Evolutionary conservation across 495 filamentous ascomycete species (phyloP).

Genomic region (Aspergillus cristatus): DNA sequence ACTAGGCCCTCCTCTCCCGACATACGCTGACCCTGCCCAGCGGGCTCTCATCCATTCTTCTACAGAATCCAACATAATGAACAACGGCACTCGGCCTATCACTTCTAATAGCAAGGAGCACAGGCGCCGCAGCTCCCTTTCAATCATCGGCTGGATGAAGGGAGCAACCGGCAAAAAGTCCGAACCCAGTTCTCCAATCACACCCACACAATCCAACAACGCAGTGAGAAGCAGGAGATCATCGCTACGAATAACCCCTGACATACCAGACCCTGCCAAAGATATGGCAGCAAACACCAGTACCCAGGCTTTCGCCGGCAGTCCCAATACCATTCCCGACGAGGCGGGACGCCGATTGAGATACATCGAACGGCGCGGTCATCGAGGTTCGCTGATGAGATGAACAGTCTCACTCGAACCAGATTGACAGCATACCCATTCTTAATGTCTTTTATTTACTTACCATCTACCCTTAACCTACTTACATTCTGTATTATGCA

Average conservation of each 20-base stretch:
- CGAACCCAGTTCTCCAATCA: constrained; percentile 7
- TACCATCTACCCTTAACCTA: too few species aligned
- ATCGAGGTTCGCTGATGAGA: constrained; percentile 11
- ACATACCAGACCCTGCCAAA: constrained; percentile 11
- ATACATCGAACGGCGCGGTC: constrained; percentile 31
- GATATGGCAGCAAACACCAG: constrained; percentile 8
- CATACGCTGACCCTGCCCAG: too few species aligned
- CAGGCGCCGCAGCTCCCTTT: constrained; percentile 32
- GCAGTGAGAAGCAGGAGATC: neutral
- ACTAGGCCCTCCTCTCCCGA: too few species aligned
- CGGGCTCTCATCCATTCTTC: constrained; percentile 21
- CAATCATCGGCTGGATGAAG: constrained; percentile 39
- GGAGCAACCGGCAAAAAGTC: constrained; percentile 19
- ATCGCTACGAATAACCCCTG: constrained; percentile 7
- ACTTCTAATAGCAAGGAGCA: constrained; percentile 25
- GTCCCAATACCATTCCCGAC: constrained; percentile 12
- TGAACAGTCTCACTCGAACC: neutral
- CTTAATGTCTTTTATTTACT: too few species aligned
- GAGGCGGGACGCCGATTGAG: constrained; percentile 21
- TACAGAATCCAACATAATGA: constrained; percentile 11
- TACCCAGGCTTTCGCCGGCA: constrained; percentile 13
- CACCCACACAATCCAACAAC: neutral
- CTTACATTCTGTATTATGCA: too few species aligned
- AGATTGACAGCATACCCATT: neutral
- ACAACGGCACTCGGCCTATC: too few species aligned